These are phyloP conservation scores for Fusarium nelsonii DNA, from an alignment of 2,329 filamentous ascomycete genomes.

Conservation along the genomic window DNA sequence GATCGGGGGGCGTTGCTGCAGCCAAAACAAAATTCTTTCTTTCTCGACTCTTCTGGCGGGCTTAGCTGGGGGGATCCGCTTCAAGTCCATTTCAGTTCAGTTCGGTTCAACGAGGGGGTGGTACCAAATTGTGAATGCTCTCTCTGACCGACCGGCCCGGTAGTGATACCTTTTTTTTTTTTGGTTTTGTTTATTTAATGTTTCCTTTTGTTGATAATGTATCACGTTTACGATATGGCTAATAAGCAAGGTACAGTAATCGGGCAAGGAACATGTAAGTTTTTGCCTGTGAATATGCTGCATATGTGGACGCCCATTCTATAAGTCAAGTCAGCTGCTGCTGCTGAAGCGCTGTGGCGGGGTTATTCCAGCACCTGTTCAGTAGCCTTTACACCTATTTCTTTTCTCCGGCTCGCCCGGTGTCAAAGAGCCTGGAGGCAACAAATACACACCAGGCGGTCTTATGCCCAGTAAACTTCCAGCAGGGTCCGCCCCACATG, in stretches of 20 bases:
- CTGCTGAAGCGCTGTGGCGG: conserved; percentile 2
- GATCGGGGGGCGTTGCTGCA: conserved; percentile 43
- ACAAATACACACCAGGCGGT: conserved; percentile 31
- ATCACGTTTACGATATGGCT: not conserved
- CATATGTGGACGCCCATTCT: not conserved
- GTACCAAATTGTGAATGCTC: conserved; percentile 28
- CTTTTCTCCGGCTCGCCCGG: conserved; percentile 19
- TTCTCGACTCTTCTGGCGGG: conserved; percentile 48
- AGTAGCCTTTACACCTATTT: not conserved
- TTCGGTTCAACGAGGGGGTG: conserved; percentile 38
- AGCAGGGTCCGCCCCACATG: conserved; percentile 37
- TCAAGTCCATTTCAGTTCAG: conserved; percentile 2
- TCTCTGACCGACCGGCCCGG: conserved; percentile 45
- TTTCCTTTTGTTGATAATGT: conserved; percentile 8
- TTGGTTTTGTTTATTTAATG: not conserved
- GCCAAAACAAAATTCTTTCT: conserved; percentile 31
- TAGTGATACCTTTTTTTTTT: not conserved
- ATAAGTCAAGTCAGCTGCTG: conserved; percentile 17
- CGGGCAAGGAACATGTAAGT: not conserved
- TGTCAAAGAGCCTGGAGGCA: conserved; percentile 9
- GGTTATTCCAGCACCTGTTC: not conserved
- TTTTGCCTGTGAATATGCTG: not conserved
- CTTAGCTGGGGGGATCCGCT: conserved; percentile 38
- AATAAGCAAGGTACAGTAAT: not conserved
- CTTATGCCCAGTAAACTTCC: conserved; percentile 31